Percentiles rank a stretch among this genome's conserved stretches.
Evolutionary conservation across 768 basidiomycete genomes (phyloP).

Genomic region (Rubroboletus satanas): DNA sequence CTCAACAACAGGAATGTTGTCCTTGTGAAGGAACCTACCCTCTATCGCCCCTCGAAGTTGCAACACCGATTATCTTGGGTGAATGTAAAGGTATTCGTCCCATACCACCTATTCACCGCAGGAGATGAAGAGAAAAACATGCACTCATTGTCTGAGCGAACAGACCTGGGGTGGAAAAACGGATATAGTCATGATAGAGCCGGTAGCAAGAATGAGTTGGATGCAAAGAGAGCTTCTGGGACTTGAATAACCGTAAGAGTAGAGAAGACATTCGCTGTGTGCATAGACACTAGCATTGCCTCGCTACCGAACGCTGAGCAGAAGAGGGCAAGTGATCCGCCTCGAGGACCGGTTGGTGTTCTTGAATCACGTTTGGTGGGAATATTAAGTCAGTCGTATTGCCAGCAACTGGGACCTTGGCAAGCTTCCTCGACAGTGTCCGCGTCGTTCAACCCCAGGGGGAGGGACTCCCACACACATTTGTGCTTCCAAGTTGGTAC

Average conservation of each 20-base stretch:
- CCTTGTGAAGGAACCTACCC: slow-evolving; percentile 39
- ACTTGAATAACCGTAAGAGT: slow-evolving; percentile 21
- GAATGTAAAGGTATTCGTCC: slow-evolving; percentile 69
- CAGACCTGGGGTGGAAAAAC: slow-evolving; percentile 44
- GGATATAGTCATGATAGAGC: slow-evolving; percentile 70
- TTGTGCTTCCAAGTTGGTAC: background rate
- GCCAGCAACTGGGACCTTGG: background rate
- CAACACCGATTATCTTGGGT: slow-evolving; percentile 74
- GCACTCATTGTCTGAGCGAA: slow-evolving; percentile 10
- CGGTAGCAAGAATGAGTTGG: slow-evolving; percentile 20
- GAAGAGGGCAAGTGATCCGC: slow-evolving; percentile 3
- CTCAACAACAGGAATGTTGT: slow-evolving; percentile 1
- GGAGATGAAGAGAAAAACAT: slow-evolving; percentile 7
- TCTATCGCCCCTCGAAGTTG: slow-evolving; percentile 72
- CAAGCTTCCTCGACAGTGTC: background rate
- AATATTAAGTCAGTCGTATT: background rate
- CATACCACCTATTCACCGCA: slow-evolving; percentile 45
- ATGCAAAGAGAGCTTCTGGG: slow-evolving; percentile 7
- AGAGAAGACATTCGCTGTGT: slow-evolving; percentile 29
- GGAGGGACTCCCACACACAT: background rate
- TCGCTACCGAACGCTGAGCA: slow-evolving; percentile 11
- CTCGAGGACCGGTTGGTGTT: slow-evolving; percentile 14
- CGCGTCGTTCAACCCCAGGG: background rate
- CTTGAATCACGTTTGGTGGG: slow-evolving; percentile 14
- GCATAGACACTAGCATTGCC: slow-evolving; percentile 30